Conservation (phyloP, 208 protist species). For the Crithidia fasciculata region DNA sequence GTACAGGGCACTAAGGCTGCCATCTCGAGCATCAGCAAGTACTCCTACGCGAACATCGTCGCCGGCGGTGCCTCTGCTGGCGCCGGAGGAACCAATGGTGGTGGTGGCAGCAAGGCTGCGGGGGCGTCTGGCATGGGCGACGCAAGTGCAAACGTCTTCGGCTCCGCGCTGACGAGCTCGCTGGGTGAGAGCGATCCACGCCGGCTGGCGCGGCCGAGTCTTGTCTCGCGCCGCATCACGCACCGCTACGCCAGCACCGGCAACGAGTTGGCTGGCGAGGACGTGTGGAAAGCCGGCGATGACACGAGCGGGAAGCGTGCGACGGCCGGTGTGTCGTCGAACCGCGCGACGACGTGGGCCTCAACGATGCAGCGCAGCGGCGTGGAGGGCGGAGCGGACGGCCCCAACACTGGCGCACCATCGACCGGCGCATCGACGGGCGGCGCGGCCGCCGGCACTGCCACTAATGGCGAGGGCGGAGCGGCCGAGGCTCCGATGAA, state of each 20-base stretch:
- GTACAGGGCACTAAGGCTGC: conserved; percentile 85
- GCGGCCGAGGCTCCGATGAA: conserved; percentile 7
- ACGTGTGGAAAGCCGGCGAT: conserved; percentile 5
- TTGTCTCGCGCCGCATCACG: conserved; percentile 40
- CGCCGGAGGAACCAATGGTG: neutral
- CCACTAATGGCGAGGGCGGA: neutral
- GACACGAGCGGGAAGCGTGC: neutral
- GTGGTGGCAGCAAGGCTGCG: neutral
- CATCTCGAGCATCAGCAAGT: conserved; percentile 82
- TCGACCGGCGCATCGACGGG: neutral
- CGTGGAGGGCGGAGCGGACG: neutral
- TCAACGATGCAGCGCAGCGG: conserved; percentile 18
- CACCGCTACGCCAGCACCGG: conserved; percentile 15
- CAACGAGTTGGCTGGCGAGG: conserved; percentile 7
- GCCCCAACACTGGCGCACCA: neutral
- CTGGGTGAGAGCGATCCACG: conserved; percentile 26
- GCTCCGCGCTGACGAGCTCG: conserved; percentile 18
- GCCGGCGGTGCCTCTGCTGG: conserved; percentile 4
- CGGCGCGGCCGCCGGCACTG: neutral
- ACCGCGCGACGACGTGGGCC: conserved; percentile 17
- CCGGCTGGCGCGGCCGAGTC: conserved; percentile 33
- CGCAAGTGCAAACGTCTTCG: conserved; percentile 20
- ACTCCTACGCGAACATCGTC: conserved; percentile 52
- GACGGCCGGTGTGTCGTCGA: conserved; percentile 10
- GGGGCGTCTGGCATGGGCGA: neutral